phyloP scores from a whole-genome alignment of 805 yeast genomes.

The Metschnikowia amazonensis region DNA sequence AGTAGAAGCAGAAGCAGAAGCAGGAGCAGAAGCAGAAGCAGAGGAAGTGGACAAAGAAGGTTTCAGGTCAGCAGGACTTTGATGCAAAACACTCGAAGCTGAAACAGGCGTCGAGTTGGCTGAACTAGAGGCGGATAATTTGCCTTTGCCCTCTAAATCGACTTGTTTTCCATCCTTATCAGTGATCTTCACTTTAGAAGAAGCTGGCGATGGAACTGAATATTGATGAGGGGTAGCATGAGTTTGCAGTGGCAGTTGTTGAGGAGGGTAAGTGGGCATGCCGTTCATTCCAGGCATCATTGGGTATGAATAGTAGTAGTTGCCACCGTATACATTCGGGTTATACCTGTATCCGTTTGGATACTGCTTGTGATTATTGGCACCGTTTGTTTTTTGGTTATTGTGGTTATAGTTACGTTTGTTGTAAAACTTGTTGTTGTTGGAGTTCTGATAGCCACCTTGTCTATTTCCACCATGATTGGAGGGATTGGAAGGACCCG shows the following conservation, averaged over 20 bases:
- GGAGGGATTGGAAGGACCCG: constrained; percentile 1
- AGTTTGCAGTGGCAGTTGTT: constrained; percentile 18
- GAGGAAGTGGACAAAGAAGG: constrained; percentile 9
- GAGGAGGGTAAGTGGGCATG: constrained; percentile 16
- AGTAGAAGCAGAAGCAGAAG: constrained; percentile 13
- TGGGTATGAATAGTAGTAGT: constrained; percentile 15
- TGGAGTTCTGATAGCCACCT: constrained; percentile 17
- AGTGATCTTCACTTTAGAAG: constrained; percentile 34
- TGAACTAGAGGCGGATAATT: constrained; percentile 21
- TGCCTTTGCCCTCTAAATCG: constrained; percentile 41
- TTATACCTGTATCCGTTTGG: constrained; percentile 13
- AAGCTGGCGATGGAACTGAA: constrained; percentile 15
- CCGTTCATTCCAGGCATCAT: constrained; percentile 18
- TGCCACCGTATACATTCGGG: constrained; percentile 14
- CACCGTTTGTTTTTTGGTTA: constrained; percentile 8
- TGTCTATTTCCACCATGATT: constrained; percentile 12
- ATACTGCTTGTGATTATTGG: constrained; percentile 17
- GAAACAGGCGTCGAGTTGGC: constrained; percentile 29
- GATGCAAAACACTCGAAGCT: constrained; percentile 25
- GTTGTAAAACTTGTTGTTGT: constrained; percentile 17
- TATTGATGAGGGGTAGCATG: constrained; percentile 13
- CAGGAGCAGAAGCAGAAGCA: constrained; percentile 11
- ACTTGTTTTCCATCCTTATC: constrained; percentile 42
- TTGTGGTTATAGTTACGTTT: constrained; percentile 12
- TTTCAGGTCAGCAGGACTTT: constrained; percentile 3